A percentile compares a stretch with the other conserved stretches of the same genome.
phyloP scores from a whole-genome alignment of 495 filamentous ascomycete genomes.

The Penicillium bialowiezense region DNA sequence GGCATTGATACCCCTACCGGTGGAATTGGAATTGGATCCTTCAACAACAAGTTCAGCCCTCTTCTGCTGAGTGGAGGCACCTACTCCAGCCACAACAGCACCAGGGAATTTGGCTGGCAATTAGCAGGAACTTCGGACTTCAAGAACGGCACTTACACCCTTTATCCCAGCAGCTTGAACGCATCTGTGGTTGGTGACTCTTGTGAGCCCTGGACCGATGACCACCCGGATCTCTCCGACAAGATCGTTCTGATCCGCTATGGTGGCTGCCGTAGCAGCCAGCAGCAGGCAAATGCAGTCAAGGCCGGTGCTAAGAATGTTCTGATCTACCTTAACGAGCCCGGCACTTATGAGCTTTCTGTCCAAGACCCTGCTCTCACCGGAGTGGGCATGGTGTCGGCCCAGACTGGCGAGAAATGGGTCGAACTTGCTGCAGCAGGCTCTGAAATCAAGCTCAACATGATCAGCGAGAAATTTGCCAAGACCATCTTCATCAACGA shows the following conservation, averaged over 20 bases:
- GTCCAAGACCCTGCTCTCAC: conserved; percentile 10
- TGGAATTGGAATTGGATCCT: conserved; percentile 50
- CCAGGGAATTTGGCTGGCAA: conserved; percentile 17
- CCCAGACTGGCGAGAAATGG: conserved; percentile 46
- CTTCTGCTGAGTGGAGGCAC: conserved; percentile 10
- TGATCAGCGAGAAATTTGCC: conserved; percentile 18
- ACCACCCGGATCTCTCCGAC: conserved; percentile 48
- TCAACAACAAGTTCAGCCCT: conserved; percentile 45
- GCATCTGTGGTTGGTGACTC: conserved; percentile 42
- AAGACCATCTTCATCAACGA: conserved; percentile 10
- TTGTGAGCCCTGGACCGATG: conserved; percentile 41
- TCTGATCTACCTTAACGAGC: conserved; percentile 45
- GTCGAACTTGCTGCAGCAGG: conserved; percentile 43
- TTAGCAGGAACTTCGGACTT: conserved; percentile 9
- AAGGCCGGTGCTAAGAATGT: conserved; percentile 54
- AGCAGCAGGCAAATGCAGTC: conserved; percentile 49
- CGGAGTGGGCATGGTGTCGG: conserved; percentile 26
- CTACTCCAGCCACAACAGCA: conserved; percentile 13
- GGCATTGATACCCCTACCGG: conserved; percentile 37
- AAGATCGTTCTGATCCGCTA: conserved; percentile 54
- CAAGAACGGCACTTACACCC: conserved; percentile 17
- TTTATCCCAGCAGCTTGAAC: conserved; percentile 51
- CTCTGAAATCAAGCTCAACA: conserved; percentile 35
- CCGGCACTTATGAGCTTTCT: conserved; percentile 13
- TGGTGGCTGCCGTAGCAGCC: conserved; percentile 47